Percentiles rank a stretch among this genome's conserved stretches.
Evolutionary conservation across 257 asterid genomes (phyloP).

Genomic region (Solanum neorickii): DNA sequence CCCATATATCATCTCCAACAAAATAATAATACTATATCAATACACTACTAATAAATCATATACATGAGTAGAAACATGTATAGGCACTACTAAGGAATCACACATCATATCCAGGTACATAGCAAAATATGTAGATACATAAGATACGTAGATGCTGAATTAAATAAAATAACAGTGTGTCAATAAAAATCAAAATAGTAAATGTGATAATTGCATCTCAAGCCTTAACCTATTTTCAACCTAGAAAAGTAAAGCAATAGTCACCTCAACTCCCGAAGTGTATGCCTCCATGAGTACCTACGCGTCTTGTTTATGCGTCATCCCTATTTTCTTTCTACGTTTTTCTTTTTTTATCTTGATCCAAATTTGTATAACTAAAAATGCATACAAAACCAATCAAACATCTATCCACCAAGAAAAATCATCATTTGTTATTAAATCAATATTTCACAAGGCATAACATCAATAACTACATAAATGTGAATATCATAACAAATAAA

Average conservation of each 20-base stretch:
- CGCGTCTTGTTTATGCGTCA: not conserved
- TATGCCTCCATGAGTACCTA: not conserved
- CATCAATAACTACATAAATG: not conserved
- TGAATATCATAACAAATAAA: not conserved
- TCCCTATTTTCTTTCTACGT: not conserved
- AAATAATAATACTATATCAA: not conserved
- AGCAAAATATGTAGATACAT: not conserved
- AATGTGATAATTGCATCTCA: too few species aligned
- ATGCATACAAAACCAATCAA: too few species aligned
- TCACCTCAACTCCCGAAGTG: not conserved
- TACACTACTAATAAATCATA: not conserved
- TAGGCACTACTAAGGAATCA: not conserved
- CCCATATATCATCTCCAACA: not conserved
- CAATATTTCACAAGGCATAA: not conserved
- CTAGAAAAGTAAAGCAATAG: not conserved
- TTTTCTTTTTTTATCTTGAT: too few species aligned
- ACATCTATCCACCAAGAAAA: not conserved
- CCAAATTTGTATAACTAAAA: too few species aligned
- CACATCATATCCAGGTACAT: not conserved
- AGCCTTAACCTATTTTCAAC: not conserved
- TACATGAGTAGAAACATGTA: not conserved
- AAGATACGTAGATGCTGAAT: too few species aligned
- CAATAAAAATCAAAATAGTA: not conserved
- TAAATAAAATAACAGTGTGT: not conserved
- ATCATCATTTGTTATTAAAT: not conserved